These are phyloP conservation scores for Plasmopara halstedii DNA, from an alignment of 352 stramenopile species.

Conservation along the genomic window DNA sequence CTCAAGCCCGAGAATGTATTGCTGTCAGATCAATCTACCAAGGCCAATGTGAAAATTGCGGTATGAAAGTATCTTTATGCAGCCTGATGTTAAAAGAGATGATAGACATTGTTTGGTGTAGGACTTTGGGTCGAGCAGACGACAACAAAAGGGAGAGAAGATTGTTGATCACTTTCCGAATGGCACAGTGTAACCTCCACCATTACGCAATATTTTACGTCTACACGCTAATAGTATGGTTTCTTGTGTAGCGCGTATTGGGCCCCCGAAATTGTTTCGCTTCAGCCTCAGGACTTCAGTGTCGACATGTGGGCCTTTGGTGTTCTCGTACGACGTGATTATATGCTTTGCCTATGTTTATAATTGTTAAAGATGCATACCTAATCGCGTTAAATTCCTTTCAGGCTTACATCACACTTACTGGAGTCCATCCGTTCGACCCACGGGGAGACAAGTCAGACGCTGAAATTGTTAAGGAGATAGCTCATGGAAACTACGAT, in stretches of 20 bases:
- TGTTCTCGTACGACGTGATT: slow-evolving; percentile 34
- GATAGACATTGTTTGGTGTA: slow-evolving; percentile 11
- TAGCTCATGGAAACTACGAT: slow-evolving; percentile 52
- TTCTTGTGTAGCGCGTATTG: slow-evolving; percentile 48
- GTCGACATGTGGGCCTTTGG: slow-evolving; percentile 82
- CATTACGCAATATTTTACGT: too few relatives aligned
- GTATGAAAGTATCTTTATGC: slow-evolving; percentile 15
- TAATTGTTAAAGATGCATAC: too few relatives aligned
- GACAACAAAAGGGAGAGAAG: slow-evolving; percentile 31
- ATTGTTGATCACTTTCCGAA: slow-evolving; percentile 46
- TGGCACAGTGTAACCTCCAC: slow-evolving; percentile 66
- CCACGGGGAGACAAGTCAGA: slow-evolving; percentile 61
- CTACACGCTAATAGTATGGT: neutral
- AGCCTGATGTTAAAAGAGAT: neutral
- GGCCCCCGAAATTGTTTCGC: slow-evolving; percentile 70
- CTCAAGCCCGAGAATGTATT: slow-evolving; percentile 75
- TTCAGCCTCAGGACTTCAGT: slow-evolving; percentile 54
- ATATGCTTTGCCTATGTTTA: neutral
- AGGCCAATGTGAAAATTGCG: slow-evolving; percentile 65
- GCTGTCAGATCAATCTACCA: slow-evolving; percentile 40
- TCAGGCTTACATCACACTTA: slow-evolving; percentile 68
- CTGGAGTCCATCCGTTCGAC: slow-evolving; percentile 70
- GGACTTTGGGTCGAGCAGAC: slow-evolving; percentile 67
- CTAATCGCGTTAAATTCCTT: neutral
- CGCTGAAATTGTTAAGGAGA: slow-evolving; percentile 55